Percentiles rank a stretch among this genome's conserved stretches.
Evolutionary conservation across 192 early-diverging fungal species (phyloP).

Genomic region (Backusella psychrophila): DNA sequence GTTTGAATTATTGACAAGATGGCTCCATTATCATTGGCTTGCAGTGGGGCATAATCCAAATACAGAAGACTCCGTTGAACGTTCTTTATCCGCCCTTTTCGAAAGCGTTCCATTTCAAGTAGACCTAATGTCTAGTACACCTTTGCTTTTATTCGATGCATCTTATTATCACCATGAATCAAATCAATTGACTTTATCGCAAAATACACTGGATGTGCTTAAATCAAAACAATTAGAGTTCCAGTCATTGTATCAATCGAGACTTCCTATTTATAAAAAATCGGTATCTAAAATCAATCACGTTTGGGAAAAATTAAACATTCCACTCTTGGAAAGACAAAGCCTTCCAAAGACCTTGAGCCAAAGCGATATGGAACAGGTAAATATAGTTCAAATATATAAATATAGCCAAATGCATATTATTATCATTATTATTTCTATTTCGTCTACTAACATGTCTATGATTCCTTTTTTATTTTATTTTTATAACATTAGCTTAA

Average conservation of each 20-base stretch:
- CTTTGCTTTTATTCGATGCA: neutral
- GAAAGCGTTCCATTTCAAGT: neutral
- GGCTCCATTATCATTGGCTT: slow-evolving; percentile 29
- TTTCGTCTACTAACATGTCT: neutral
- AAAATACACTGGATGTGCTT: slow-evolving; percentile 35
- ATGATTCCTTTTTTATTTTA: neutral
- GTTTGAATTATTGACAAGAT: slow-evolving; percentile 16
- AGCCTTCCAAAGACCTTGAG: slow-evolving; percentile 9
- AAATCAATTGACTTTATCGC: slow-evolving; percentile 38
- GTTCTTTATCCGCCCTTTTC: slow-evolving; percentile 13
- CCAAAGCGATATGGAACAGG: slow-evolving; percentile 17
- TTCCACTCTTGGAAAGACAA: slow-evolving; percentile 6
- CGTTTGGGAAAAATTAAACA: slow-evolving; percentile 32
- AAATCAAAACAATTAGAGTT: slow-evolving; percentile 29
- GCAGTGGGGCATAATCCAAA: slow-evolving; percentile 4
- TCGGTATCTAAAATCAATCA: slow-evolving; percentile 15
- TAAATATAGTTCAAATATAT: slow-evolving; percentile 8
- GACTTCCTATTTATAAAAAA: slow-evolving; percentile 31
- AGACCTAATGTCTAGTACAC: slow-evolving; percentile 3
- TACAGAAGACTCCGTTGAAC: slow-evolving; percentile 21
- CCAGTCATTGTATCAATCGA: slow-evolving; percentile 38
- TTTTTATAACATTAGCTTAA: slow-evolving; percentile 4
- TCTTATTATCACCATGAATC: slow-evolving; percentile 18
- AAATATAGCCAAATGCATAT: neutral
- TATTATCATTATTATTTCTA: neutral